A percentile compares a stretch with the other conserved stretches of the same genome.
Evolutionary conservation across 129 eudicot species (phyloP).

Genomic region (Ambrosia artemisiifolia): DNA sequence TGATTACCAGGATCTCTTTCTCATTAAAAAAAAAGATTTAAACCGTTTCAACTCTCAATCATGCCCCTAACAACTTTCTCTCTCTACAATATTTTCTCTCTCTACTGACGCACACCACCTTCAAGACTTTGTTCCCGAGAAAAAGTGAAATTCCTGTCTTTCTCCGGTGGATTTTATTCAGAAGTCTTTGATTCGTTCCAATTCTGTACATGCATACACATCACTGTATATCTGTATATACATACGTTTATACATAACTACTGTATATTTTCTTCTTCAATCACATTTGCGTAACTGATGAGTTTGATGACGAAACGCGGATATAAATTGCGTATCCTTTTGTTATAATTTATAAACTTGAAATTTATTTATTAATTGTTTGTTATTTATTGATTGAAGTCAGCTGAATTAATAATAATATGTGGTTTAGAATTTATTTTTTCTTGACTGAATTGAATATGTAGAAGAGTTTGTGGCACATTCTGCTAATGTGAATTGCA

Average conservation of each 20-base stretch:
- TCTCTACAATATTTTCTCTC: conserved; percentile 10
- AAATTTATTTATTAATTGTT: neutral
- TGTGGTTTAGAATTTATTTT: conserved; percentile 3
- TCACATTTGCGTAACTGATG: conserved; percentile 2
- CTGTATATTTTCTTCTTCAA: conserved; percentile 10
- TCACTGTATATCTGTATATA: conserved; percentile 5
- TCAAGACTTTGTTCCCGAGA: conserved; percentile 18
- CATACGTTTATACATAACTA: neutral
- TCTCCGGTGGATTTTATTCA: conserved; percentile 17
- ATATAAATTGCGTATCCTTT: conserved; percentile 87
- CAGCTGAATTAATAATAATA: neutral
- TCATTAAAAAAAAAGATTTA: neutral
- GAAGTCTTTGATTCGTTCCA: conserved; percentile 15
- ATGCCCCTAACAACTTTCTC: conserved; percentile 29
- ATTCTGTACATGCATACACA: neutral
- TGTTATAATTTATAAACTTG: conserved; percentile 1
- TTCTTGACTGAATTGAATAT: conserved; percentile 51
- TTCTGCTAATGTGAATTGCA: conserved; percentile 78
- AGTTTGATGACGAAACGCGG: conserved; percentile 67
- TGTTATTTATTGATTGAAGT: neutral
- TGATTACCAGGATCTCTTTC: too few species aligned
- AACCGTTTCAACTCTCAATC: conserved; percentile 21
- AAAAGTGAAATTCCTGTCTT: conserved; percentile 21
- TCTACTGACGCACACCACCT: neutral
- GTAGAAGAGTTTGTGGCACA: conserved; percentile 95